phyloP scores from a whole-genome alignment of 2,329 filamentous ascomycete genomes.

The Hypoxylon sp. region DNA sequence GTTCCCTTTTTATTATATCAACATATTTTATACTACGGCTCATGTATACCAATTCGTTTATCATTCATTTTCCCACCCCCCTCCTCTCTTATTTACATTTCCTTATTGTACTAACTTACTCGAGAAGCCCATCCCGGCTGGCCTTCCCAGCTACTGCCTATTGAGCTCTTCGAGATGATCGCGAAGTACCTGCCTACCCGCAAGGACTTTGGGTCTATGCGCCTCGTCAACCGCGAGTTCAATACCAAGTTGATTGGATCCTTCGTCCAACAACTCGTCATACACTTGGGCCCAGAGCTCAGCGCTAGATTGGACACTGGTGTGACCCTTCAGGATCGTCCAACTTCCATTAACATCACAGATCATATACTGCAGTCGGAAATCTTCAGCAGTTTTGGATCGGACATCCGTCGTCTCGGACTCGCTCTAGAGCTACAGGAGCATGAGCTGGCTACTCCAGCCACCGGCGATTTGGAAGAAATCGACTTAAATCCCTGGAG shows the following conservation, averaged over 20 bases:
- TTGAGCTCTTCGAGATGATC: constrained; percentile 74
- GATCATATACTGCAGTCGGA: constrained; percentile 55
- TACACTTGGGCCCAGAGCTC: constrained; percentile 67
- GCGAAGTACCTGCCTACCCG: constrained; percentile 65
- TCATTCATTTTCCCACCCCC: neutral
- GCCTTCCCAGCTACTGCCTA: constrained; percentile 60
- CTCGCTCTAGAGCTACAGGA: constrained; percentile 79
- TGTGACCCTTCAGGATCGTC: constrained; percentile 40
- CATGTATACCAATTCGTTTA: neutral
- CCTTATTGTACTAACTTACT: constrained; percentile 11
- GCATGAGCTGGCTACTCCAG: constrained; percentile 64
- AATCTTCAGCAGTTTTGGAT: constrained; percentile 73
- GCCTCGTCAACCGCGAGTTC: constrained; percentile 59
- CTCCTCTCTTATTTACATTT: neutral
- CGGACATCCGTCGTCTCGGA: constrained; percentile 73
- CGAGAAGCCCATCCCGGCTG: constrained; percentile 14
- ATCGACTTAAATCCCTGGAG: constrained; percentile 74
- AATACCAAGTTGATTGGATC: constrained; percentile 70
- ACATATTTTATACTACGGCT: neutral
- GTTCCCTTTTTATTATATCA: neutral
- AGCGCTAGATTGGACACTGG: constrained; percentile 66
- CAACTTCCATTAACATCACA: constrained; percentile 43
- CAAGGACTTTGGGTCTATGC: constrained; percentile 19
- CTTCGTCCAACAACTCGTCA: constrained; percentile 58
- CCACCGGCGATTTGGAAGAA: constrained; percentile 69